Percentiles rank a stretch among this genome's conserved stretches.
Evolutionary conservation across 2,329 filamentous ascomycete genomes (phyloP).

Genomic region (Fusarium praegraminearum): DNA sequence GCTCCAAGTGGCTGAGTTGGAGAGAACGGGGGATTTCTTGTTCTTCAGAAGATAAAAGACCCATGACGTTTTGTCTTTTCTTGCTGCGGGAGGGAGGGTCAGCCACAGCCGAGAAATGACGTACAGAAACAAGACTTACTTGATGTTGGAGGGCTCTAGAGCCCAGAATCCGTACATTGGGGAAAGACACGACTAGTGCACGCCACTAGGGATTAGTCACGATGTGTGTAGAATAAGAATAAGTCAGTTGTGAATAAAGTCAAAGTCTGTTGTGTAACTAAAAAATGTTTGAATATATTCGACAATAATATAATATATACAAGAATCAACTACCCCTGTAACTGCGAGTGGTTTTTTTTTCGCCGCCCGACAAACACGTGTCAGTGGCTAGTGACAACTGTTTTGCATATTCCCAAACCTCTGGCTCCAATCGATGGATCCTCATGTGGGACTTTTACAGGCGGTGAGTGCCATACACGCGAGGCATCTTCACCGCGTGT

Average conservation of each 20-base stretch:
- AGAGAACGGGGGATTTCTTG: slow-evolving; percentile 9
- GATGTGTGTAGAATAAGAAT: background rate
- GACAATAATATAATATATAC: slow-evolving; percentile 14
- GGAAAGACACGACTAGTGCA: background rate
- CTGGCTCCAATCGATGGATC: slow-evolving; percentile 19
- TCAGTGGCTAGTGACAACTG: slow-evolving; percentile 30
- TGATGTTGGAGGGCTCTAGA: background rate
- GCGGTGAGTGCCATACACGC: slow-evolving; percentile 16
- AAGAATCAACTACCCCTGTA: background rate
- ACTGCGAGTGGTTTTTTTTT: slow-evolving; percentile 10
- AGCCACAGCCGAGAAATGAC: slow-evolving; percentile 12
- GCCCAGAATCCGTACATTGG: slow-evolving; percentile 7
- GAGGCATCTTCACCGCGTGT: slow-evolving; percentile 21
- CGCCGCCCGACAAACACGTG: slow-evolving; percentile 17
- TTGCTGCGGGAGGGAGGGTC: background rate
- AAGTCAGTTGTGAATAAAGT: background rate
- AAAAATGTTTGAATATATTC: background rate
- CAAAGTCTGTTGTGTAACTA: background rate
- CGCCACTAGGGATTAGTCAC: background rate
- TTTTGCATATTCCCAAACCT: slow-evolving; percentile 23
- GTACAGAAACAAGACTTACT: background rate
- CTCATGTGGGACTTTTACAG: slow-evolving; percentile 13
- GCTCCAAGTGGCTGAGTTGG: slow-evolving; percentile 25
- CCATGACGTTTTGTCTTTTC: slow-evolving; percentile 31
- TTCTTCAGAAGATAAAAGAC: slow-evolving; percentile 7